Conservation (phyloP, 306 rosid genomes). For the Vigna unguiculata region DNA sequence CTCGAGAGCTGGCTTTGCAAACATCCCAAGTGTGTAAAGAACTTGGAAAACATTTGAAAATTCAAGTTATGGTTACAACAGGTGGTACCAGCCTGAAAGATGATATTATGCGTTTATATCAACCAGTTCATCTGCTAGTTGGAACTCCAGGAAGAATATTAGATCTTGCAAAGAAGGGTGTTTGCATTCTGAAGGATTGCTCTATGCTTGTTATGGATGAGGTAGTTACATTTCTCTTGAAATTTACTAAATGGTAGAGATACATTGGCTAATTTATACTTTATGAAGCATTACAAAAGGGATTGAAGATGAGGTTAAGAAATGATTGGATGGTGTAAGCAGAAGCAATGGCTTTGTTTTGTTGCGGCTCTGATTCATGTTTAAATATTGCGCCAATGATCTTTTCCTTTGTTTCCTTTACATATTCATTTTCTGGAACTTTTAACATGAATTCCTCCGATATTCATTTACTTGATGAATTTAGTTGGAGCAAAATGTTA, state of each 20-base stretch:
- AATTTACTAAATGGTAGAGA: slow-evolving; percentile 24
- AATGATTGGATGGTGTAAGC: background rate
- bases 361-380: slow-evolving; percentile 24
- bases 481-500: background rate
- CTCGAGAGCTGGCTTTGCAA: slow-evolving; percentile 97
- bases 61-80: slow-evolving; percentile 98
- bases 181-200: slow-evolving; percentile 84
- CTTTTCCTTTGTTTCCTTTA: background rate
- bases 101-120: slow-evolving; percentile 97
- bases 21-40: slow-evolving; percentile 99
- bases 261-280: slow-evolving; percentile 1
- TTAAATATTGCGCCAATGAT: slow-evolving; percentile 10
- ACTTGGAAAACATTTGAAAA: slow-evolving; percentile 90
- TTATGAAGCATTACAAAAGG: background rate
- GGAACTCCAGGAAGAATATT: slow-evolving; percentile 99
- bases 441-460: background rate
- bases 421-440: slow-evolving; percentile 11
- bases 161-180: slow-evolving; percentile 95
- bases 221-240: slow-evolving; percentile 57
- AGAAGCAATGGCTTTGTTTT: slow-evolving; percentile 25
- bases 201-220: slow-evolving; percentile 96
- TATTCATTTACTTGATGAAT: background rate
- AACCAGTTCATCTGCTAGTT: slow-evolving; percentile 96
- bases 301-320: slow-evolving; percentile 8
- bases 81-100: slow-evolving; percentile 99